A percentile compares a stretch with the other conserved stretches of the same genome.
phyloP scores from a whole-genome alignment of 495 filamentous ascomycete genomes.

The Neurospora hispaniola region DNA sequence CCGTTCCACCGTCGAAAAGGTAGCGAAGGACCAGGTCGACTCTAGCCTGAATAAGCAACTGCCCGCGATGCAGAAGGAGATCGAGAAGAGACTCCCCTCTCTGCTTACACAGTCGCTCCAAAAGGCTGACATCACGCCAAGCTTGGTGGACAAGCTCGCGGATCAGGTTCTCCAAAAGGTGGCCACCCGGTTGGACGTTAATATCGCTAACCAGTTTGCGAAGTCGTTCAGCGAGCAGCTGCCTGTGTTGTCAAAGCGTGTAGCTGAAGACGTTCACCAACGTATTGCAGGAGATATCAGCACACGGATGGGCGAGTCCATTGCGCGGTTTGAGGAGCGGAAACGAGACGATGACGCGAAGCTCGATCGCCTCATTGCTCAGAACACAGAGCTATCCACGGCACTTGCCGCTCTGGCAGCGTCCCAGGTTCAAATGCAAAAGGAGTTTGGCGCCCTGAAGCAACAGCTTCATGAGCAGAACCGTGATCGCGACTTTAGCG shows the following conservation, averaged over 20 bases:
- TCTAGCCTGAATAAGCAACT: slow-evolving; percentile 37
- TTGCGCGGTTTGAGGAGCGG: slow-evolving; percentile 52
- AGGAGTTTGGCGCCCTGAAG: slow-evolving; percentile 14
- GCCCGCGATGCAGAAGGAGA: slow-evolving; percentile 47
- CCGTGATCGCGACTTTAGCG: slow-evolving; percentile 3
- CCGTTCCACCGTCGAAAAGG: slow-evolving; percentile 31
- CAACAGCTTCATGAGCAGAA: slow-evolving; percentile 15
- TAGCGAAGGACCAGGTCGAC: slow-evolving; percentile 33
- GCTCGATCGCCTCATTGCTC: slow-evolving; percentile 69
- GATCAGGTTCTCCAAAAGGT: slow-evolving; percentile 60
- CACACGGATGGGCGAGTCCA: slow-evolving; percentile 22
- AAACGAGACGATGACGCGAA: slow-evolving; percentile 61
- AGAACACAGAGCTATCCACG: slow-evolving; percentile 60
- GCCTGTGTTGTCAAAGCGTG: slow-evolving; percentile 50
- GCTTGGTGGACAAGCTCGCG: slow-evolving; percentile 48
- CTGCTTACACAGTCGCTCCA: slow-evolving; percentile 47
- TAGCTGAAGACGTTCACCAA: slow-evolving; percentile 50
- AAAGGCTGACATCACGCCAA: slow-evolving; percentile 44
- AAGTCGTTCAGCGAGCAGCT: slow-evolving; percentile 51
- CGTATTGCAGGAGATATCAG: slow-evolving; percentile 21
- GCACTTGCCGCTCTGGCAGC: slow-evolving; percentile 62
- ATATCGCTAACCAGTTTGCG: slow-evolving; percentile 32
- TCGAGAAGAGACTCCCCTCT: slow-evolving; percentile 39
- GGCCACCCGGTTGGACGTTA: slow-evolving; percentile 53
- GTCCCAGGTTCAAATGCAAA: slow-evolving; percentile 37